Evolutionary conservation across 2,329 filamentous ascomycete genomes (phyloP).

Genomic region (Microcyclospora pomicola): DNA sequence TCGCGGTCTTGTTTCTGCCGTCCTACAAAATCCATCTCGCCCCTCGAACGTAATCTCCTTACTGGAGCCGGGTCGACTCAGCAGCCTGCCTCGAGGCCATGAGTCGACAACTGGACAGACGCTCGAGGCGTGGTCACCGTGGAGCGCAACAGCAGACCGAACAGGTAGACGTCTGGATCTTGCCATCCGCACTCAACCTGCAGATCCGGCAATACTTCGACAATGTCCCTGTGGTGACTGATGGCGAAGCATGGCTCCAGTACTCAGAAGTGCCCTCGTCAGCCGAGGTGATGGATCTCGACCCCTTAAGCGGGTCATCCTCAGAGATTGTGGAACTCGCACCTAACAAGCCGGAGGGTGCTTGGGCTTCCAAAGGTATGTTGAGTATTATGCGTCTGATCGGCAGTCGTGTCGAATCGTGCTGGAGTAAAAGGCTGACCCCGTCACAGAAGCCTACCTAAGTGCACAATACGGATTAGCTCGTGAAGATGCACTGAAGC

Average conservation of each 20-base stretch:
- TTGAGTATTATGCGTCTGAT: too few relatives aligned
- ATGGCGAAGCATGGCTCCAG: constrained; percentile 17
- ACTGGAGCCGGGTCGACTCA: too few relatives aligned
- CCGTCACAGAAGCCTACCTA: constrained; percentile 45
- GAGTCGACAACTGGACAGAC: too few relatives aligned
- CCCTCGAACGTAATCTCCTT: too few relatives aligned
- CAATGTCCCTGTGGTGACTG: constrained; percentile 3
- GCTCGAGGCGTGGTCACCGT: too few relatives aligned
- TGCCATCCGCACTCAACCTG: constrained; percentile 15
- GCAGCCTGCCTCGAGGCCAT: too few relatives aligned
- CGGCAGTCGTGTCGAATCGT: neutral
- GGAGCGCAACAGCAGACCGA: constrained; percentile 1
- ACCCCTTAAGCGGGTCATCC: constrained; percentile 3
- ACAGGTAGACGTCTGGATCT: constrained; percentile 8
- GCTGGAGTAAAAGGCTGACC: constrained; percentile 2
- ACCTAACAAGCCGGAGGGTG: constrained; percentile 39
- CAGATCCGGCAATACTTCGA: constrained; percentile 17
- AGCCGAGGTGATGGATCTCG: constrained; percentile 35
- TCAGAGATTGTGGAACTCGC: constrained; percentile 10
- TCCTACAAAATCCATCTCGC: too few relatives aligned
- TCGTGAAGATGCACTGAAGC: constrained; percentile 58
- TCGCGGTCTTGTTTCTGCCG: too few relatives aligned
- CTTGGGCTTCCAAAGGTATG: constrained; percentile 42
- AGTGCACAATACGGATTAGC: constrained; percentile 60
- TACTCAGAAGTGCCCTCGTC: constrained; percentile 42